Conservation (phyloP, 1,284 basidiomycete species). For the Cryptococcus sp. region DNA sequence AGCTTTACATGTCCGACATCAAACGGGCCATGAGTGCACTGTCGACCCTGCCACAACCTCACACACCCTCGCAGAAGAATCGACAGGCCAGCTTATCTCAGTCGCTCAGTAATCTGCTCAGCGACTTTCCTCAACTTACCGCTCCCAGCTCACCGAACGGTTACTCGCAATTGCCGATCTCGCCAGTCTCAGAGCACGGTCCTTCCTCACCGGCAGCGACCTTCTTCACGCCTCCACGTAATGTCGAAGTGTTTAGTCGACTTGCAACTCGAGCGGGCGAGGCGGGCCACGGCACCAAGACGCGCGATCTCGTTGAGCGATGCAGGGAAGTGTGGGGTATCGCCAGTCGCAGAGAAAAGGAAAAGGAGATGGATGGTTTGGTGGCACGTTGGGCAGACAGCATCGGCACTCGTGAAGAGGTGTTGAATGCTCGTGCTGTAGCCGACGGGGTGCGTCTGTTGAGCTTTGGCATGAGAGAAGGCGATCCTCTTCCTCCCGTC, state of each 20-base stretch:
- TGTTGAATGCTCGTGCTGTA: conserved; percentile 9
- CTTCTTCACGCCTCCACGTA: conserved; percentile 40
- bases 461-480: conserved; percentile 11
- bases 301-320: conserved; percentile 41
- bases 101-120: conserved; percentile 24
- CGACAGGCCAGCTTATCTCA: conserved; percentile 30
- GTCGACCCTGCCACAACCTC: conserved; percentile 23
- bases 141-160: conserved; percentile 22
- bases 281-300: conserved; percentile 22
- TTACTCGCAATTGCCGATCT: conserved; percentile 11
- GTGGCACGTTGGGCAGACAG: conserved; percentile 36
- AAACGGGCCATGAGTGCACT: conserved; percentile 32
- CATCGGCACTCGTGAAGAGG: conserved; percentile 33
- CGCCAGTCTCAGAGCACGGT: conserved; percentile 8
- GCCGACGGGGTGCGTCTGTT: conserved; percentile 31
- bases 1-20: conserved; percentile 47
- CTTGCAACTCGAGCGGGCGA: conserved; percentile 27
- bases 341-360: conserved; percentile 33
- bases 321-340: conserved; percentile 50
- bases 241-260: conserved; percentile 35
- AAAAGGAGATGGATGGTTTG: conserved; percentile 38
- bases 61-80: conserved; percentile 24
- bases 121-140: conserved; percentile 37
- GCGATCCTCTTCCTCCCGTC: conserved; percentile 23
- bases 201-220: conserved; percentile 5